Evolutionary conservation across 495 filamentous ascomycete species (phyloP).

Genomic region (Staphylotrichum tortipilum): DNA sequence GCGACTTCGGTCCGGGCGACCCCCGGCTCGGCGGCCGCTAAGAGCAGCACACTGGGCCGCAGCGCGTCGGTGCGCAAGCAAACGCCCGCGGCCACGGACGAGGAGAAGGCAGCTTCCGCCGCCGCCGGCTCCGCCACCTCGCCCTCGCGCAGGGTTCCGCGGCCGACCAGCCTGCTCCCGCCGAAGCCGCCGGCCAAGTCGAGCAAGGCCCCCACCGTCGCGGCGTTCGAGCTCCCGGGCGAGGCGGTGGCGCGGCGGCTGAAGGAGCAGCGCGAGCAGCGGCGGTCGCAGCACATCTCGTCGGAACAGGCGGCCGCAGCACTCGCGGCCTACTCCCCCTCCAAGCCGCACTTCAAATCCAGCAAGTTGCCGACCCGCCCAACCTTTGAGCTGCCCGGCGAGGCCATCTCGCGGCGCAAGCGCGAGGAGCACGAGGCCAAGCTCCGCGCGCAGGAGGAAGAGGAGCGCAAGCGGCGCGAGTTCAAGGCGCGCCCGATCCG

Average conservation of each 20-base stretch:
- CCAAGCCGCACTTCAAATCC: slow-evolving; percentile 45
- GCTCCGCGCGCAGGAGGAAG: slow-evolving; percentile 51
- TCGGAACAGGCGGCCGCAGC: slow-evolving; percentile 24
- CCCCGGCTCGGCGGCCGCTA: slow-evolving; percentile 15
- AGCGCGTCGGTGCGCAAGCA: slow-evolving; percentile 26
- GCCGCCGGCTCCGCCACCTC: slow-evolving; percentile 9
- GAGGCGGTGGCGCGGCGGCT: slow-evolving; percentile 59
- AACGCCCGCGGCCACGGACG: slow-evolving; percentile 23
- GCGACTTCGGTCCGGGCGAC: slow-evolving; percentile 13
- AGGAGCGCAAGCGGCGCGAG: slow-evolving; percentile 45
- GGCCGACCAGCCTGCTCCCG: slow-evolving; percentile 36
- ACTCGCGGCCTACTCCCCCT: slow-evolving; percentile 22
- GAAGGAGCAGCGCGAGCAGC: slow-evolving; percentile 44
- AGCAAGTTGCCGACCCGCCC: slow-evolving; percentile 52
- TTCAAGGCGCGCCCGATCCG: slow-evolving; percentile 60
- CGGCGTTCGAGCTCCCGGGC: slow-evolving; percentile 63
- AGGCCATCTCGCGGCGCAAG: slow-evolving; percentile 61
- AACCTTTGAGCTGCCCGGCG: slow-evolving; percentile 63
- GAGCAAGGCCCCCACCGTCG: slow-evolving; percentile 52
- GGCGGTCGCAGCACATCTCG: slow-evolving; percentile 29
- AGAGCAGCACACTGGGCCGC: slow-evolving; percentile 19
- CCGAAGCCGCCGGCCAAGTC: slow-evolving; percentile 45
- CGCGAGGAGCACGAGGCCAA: slow-evolving; percentile 59
- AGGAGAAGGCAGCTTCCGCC: slow-evolving; percentile 20
- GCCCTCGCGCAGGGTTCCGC: slow-evolving; percentile 18